Evolutionary conservation across 2,329 filamentous ascomycete genomes (phyloP).

Genomic region (Trichoderma sp.): DNA sequence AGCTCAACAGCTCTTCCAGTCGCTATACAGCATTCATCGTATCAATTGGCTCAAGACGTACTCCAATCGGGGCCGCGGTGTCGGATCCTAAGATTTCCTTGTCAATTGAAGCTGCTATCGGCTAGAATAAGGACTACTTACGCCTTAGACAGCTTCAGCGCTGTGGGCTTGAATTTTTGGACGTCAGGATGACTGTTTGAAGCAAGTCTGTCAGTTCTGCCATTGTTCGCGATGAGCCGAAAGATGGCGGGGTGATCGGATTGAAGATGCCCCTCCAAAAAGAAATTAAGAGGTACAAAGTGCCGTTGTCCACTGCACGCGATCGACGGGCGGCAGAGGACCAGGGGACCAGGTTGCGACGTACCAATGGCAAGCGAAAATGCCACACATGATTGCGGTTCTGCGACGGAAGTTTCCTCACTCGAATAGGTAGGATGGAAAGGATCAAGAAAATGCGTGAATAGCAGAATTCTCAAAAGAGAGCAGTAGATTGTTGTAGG

Average conservation of each 20-base stretch:
- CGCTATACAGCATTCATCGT: background rate
- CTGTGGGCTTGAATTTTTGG: slow-evolving; percentile 92
- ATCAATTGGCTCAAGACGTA: slow-evolving; percentile 52
- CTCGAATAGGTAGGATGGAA: background rate
- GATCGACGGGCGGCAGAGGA: background rate
- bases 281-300: background rate
- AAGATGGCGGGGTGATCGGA: slow-evolving; percentile 35
- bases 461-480: background rate
- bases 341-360: slow-evolving; percentile 35
- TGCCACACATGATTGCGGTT: slow-evolving; percentile 83
- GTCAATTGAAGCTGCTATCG: slow-evolving; percentile 19
- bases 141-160: slow-evolving; percentile 92
- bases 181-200: slow-evolving; percentile 79
- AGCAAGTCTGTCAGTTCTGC: slow-evolving; percentile 16
- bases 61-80: slow-evolving; percentile 99
- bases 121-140: slow-evolving; percentile 50
- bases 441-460: background rate
- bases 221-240: slow-evolving; percentile 9
- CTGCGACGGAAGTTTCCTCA: background rate
- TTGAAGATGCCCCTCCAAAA: slow-evolving; percentile 35
- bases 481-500: background rate
- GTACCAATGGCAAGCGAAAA: slow-evolving; percentile 92
- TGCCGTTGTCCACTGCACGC: background rate
- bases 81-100: slow-evolving; percentile 64
- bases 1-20: background rate